These are phyloP conservation scores for Parasitella parasitica DNA, from an alignment of 371 early-diverging fungal genomes.

Conservation along the genomic window DNA sequence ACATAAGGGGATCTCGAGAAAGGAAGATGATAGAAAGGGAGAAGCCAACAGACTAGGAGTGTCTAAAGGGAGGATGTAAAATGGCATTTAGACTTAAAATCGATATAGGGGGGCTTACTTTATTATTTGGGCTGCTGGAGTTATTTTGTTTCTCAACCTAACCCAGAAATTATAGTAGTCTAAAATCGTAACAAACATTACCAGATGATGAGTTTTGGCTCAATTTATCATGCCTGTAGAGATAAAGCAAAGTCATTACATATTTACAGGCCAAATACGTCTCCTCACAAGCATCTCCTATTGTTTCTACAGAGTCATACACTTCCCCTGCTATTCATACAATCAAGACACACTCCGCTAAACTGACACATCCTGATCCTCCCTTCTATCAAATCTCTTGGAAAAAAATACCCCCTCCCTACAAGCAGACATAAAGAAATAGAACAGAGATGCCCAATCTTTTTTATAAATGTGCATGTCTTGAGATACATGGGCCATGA, in stretches of 20 bases:
- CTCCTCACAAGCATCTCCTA: background rate
- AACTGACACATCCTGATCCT: background rate
- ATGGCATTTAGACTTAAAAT: background rate
- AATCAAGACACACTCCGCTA: background rate
- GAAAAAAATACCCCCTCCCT: background rate
- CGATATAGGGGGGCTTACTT: background rate
- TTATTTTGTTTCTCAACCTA: background rate
- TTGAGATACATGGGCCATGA: background rate
- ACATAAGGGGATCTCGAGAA: constrained; percentile 5
- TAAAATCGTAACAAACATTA: background rate
- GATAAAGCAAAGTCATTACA: background rate
- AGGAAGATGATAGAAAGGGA: constrained; percentile 5
- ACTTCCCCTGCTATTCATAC: background rate
- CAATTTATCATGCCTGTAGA: background rate
- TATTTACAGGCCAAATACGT: background rate
- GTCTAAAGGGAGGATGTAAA: background rate
- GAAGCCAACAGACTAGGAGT: background rate
- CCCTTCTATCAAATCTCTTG: background rate
- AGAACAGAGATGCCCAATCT: background rate
- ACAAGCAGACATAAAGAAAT: background rate
- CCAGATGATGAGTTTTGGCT: background rate
- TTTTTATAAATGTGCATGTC: background rate
- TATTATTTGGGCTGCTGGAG: background rate
- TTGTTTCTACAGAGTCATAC: background rate
- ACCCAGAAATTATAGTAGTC: background rate